A percentile compares a stretch with the other conserved stretches of the same genome.
These are phyloP conservation scores for Carallia brachiata DNA, from an alignment of 345 rosid genomes.

Conservation along the genomic window DNA sequence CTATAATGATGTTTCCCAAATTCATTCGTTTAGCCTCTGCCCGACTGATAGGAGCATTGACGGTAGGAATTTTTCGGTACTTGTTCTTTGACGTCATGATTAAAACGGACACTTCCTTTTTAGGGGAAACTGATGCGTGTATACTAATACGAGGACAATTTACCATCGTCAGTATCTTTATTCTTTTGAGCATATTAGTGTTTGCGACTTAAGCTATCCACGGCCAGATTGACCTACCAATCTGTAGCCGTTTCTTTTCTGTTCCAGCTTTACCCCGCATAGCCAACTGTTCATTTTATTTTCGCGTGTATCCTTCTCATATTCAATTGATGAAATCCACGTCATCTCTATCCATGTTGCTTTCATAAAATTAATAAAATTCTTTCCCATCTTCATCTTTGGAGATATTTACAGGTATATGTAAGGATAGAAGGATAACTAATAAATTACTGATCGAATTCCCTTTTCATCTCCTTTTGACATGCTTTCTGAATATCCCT, in stretches of 20 bases:
- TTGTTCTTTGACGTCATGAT: constrained; percentile 6
- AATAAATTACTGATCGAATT: background rate
- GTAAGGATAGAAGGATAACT: background rate
- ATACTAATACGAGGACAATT: constrained; percentile 9
- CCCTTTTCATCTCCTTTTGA: background rate
- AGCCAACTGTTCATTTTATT: constrained; percentile 16
- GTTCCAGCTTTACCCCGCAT: constrained; percentile 48
- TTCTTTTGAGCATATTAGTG: constrained; percentile 11
- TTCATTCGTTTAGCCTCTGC: no score
- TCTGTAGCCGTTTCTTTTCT: constrained; percentile 26
- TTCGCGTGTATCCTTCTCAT: background rate
- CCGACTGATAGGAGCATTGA: no score
- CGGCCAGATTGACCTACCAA: constrained; percentile 36
- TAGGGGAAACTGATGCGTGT: constrained; percentile 2
- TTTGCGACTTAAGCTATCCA: constrained; percentile 36
- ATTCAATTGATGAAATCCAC: constrained; percentile 2
- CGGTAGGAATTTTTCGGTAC: no score
- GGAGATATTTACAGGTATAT: background rate
- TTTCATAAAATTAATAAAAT: constrained; percentile 3
- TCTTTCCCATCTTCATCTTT: background rate
- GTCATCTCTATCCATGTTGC: constrained; percentile 17
- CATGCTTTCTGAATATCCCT: background rate
- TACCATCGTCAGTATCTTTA: constrained; percentile 1
- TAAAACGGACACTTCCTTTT: constrained; percentile 1
- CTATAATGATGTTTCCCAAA: background rate